These are phyloP conservation scores for Fusarium ramigenum DNA, from an alignment of 2,329 filamentous ascomycete species.

Conservation along the genomic window DNA sequence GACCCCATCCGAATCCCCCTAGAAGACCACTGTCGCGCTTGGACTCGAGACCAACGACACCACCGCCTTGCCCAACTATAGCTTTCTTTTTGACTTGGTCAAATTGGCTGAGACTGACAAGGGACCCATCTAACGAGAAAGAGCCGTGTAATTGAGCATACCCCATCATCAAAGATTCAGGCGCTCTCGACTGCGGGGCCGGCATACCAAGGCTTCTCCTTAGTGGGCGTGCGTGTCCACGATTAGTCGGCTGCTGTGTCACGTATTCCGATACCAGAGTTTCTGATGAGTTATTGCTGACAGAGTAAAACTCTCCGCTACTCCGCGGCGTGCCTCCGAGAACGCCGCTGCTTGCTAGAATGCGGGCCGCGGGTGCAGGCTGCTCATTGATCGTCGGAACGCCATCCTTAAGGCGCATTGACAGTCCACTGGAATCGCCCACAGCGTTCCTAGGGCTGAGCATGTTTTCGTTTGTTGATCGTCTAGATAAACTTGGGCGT, in stretches of 20 bases:
- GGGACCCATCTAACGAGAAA: constrained; percentile 89
- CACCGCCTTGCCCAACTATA: constrained; percentile 86
- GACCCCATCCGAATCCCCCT: constrained; percentile 86
- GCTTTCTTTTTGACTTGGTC: constrained; percentile 96
- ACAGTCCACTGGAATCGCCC: constrained; percentile 49
- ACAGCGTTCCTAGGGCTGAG: constrained; percentile 51
- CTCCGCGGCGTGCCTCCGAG: constrained; percentile 82
- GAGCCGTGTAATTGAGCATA: constrained; percentile 94
- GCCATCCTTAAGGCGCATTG: constrained; percentile 54
- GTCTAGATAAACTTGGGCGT: constrained; percentile 41
- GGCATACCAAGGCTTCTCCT: constrained; percentile 58
- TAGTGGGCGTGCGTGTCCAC: constrained; percentile 52
- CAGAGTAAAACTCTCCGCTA: constrained; percentile 92
- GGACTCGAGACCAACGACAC: constrained; percentile 82
- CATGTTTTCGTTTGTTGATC: constrained; percentile 50
- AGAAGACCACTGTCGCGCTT: constrained; percentile 84
- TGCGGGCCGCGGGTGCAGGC: constrained; percentile 68
- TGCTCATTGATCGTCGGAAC: constrained; percentile 65
- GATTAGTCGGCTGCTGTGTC: constrained; percentile 57
- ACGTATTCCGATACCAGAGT: constrained; percentile 92
- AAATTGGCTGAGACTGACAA: constrained; percentile 89
- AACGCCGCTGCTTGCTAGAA: constrained; percentile 81
- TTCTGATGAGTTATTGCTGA: constrained; percentile 95
- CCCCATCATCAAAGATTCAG: constrained; percentile 95
- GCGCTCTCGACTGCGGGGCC: constrained; percentile 57